Evolutionary conservation across 768 basidiomycete species (phyloP).

Genomic region (Russula foetens): DNA sequence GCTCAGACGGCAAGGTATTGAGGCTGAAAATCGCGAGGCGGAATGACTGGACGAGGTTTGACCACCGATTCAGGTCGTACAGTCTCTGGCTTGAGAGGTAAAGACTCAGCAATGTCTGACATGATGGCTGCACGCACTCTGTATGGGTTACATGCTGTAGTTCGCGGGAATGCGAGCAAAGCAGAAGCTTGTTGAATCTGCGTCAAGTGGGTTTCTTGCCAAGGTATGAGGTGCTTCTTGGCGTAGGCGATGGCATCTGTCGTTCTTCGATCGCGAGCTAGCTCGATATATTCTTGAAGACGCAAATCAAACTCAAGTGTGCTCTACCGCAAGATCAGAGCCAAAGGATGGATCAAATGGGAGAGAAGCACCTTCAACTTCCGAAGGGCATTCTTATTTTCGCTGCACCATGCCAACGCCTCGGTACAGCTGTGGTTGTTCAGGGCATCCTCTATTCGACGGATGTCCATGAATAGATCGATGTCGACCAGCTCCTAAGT

Average conservation of each 20-base stretch:
- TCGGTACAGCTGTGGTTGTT: slow-evolving; percentile 70
- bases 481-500: slow-evolving; percentile 79
- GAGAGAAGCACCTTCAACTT: slow-evolving; percentile 66
- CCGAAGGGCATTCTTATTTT: slow-evolving; percentile 87
- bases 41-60: slow-evolving; percentile 64
- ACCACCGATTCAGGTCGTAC: slow-evolving; percentile 79
- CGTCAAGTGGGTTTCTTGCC: slow-evolving; percentile 72
- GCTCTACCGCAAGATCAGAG: slow-evolving; percentile 44
- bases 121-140: slow-evolving; percentile 27
- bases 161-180: slow-evolving; percentile 65
- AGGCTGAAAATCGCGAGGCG: slow-evolving; percentile 80
- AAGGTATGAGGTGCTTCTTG: slow-evolving; percentile 68
- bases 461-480: slow-evolving; percentile 85
- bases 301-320: slow-evolving; percentile 94
- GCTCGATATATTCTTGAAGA: slow-evolving; percentile 93
- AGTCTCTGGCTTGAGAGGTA: slow-evolving; percentile 46
- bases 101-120: neutral
- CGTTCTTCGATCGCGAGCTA: slow-evolving; percentile 57
- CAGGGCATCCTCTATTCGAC: slow-evolving; percentile 78
- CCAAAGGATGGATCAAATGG: slow-evolving; percentile 2
- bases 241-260: slow-evolving; percentile 79
- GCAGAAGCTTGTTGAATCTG: slow-evolving; percentile 75
- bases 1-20: slow-evolving; percentile 81
- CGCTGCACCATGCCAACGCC: slow-evolving; percentile 91
- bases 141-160: slow-evolving; percentile 70